A percentile compares a stretch with the other conserved stretches of the same genome.
phyloP scores from a whole-genome alignment of 2,329 filamentous ascomycete species.

The Ophiostoma himal-ulmi region DNA sequence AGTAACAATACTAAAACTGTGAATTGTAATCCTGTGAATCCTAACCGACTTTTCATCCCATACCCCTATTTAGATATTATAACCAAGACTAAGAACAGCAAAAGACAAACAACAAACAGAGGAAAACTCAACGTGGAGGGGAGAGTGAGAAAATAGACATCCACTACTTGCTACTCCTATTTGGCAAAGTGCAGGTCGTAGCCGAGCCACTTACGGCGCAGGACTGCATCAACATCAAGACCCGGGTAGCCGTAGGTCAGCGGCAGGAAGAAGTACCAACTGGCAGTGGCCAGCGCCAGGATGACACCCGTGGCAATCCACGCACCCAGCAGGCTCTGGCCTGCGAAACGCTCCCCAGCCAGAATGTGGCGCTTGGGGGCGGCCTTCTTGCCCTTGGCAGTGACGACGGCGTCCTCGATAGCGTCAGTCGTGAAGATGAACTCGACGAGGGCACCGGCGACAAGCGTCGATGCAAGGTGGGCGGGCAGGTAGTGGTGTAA shows the following conservation, averaged over 20 bases:
- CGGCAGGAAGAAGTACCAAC: constrained; percentile 91
- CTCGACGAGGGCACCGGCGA: constrained; percentile 85
- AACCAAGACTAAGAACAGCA: not conserved
- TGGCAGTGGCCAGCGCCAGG: constrained; percentile 59
- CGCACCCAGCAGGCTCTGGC: constrained; percentile 67
- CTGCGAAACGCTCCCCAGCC: constrained; percentile 74
- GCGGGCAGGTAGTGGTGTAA: constrained; percentile 95
- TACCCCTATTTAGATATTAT: not conserved
- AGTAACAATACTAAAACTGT: not conserved
- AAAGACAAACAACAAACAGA: not conserved
- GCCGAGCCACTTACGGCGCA: constrained; percentile 86
- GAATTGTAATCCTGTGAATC: not conserved
- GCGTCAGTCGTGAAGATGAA: constrained; percentile 94
- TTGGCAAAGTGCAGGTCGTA: constrained; percentile 99
- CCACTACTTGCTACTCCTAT: constrained; percentile 42
- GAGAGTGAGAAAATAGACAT: not conserved
- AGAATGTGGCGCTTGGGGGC: constrained; percentile 57
- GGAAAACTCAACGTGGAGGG: not conserved
- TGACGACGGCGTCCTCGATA: constrained; percentile 47
- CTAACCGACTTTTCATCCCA: constrained; percentile 4
- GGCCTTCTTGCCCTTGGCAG: constrained; percentile 44
- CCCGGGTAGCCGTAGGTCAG: constrained; percentile 94
- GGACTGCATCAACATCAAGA: constrained; percentile 69
- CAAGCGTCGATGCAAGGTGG: constrained; percentile 82
- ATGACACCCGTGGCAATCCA: constrained; percentile 76